Evolutionary conservation across 2,329 filamentous ascomycete species (phyloP), one percentile per base, ranked within the genome.

Genomic region (Botrytis porri): DNA sequence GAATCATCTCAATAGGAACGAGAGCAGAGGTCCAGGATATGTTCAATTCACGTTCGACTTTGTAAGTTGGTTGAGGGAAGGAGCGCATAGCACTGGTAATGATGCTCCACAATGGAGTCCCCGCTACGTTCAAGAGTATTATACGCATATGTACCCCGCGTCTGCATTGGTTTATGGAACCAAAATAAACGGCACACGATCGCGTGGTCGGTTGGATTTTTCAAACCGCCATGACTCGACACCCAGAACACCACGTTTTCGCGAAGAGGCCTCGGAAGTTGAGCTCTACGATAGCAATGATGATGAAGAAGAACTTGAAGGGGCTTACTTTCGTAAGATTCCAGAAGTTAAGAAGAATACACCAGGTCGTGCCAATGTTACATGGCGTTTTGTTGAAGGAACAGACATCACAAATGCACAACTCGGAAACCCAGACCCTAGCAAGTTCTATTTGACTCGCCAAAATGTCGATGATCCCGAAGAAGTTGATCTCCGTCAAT

Each of bases 381-480:
- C 32, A 4, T 71, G 59, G 59, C 45, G 35, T 3, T 71, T 71
- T 6, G 35, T 71, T 18, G 59, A 64, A 64, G 69, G 69, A 35
- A 39, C 69, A 1, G 69, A 71, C 20, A 35, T 64, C 22, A 7
- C 35, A 4, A 51, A 54, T 64, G 69, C 69, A 9, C 35, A 51
- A 8, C 16, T 71, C 8, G 69, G 69, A 1, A 32, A 29, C 0
- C 69, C 69, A 1, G 69, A 71, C 4, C 69, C 69, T 20, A 54
- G 69, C 43, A 71, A 71, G 9, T 71, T 71, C 7, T 71, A 71
- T 35, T 32, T 71, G 25, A 71, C 69, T 12, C 45, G 69, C 0
- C 59, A 54, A 12, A 71, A 64, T 41, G 2, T 54, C 10, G n/a
- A 64, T 32, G 20, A 71, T 32, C 45, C 45, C 1, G 14, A 22